These are phyloP conservation scores for Ceratorhiza oryzae-sativae DNA, from an alignment of 1,284 basidiomycete species.

Conservation along the genomic window DNA sequence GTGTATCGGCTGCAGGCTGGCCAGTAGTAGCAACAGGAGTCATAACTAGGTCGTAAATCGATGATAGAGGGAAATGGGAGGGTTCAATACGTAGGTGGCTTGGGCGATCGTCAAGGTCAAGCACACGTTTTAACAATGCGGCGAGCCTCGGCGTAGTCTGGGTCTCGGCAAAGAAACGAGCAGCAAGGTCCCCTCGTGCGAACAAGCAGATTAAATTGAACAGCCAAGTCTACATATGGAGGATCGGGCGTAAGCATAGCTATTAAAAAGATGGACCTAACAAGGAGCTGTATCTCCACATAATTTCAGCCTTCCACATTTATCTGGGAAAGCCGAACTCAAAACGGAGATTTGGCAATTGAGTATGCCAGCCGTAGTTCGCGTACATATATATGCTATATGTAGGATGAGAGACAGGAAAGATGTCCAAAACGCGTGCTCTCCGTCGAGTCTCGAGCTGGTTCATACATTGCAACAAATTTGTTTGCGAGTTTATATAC, in stretches of 20 bases:
- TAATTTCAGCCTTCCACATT: constrained; percentile 77
- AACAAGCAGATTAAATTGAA: constrained; percentile 11
- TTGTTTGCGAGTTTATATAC: constrained; percentile 15
- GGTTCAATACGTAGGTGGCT: not conserved
- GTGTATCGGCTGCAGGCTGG: not conserved
- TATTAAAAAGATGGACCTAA: constrained; percentile 17
- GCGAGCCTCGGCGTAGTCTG: not conserved
- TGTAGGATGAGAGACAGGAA: constrained; percentile 41
- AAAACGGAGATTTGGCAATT: constrained; percentile 70
- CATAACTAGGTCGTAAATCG: constrained; percentile 8
- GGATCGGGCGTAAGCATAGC: constrained; percentile 23
- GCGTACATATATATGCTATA: constrained; percentile 24
- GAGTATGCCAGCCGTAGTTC: constrained; percentile 24
- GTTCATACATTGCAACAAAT: constrained; percentile 6
- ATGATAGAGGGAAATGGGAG: not conserved
- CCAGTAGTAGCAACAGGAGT: constrained; percentile 14
- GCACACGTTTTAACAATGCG: constrained; percentile 28
- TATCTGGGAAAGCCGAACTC: constrained; percentile 71
- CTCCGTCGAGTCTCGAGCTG: constrained; percentile 35
- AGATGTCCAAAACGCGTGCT: constrained; percentile 24
- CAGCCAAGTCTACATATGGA: constrained; percentile 28
- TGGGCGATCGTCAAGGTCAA: constrained; percentile 6
- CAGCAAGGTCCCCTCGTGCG: not conserved
- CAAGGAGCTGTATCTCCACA: constrained; percentile 65
- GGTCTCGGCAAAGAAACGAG: constrained; percentile 5